Conservation (phyloP, 2,329 filamentous ascomycete species). For the Exophiala bonariae region DNA sequence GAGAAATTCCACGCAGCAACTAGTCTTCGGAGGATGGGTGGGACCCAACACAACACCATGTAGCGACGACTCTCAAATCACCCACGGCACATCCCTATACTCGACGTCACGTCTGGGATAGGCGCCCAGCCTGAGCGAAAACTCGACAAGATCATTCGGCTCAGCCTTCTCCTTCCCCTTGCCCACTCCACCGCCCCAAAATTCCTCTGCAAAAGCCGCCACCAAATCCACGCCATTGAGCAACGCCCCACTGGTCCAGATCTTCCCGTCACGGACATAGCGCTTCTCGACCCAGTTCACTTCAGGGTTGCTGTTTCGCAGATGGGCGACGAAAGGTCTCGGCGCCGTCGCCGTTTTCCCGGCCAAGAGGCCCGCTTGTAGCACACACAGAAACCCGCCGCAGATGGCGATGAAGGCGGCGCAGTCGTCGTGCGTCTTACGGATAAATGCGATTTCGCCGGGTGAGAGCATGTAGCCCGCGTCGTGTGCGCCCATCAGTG, state of each 20-base stretch:
- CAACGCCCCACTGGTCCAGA: conserved; percentile 35
- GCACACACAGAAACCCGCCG: conserved; percentile 15
- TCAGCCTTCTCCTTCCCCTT: no score
- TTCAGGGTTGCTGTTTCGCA: conserved; percentile 10
- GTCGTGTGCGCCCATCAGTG: conserved; percentile 20
- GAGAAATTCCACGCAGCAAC: no score
- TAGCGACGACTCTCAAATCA: no score
- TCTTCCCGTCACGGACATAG: conserved; percentile 29
- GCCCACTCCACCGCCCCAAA: not conserved
- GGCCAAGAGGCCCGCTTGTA: conserved; percentile 17
- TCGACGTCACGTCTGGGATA: conserved; percentile 13
- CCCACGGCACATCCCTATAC: conserved; percentile 8
- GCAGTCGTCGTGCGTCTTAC: conserved; percentile 20
- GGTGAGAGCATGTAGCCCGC: conserved; percentile 13
- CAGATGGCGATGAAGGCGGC: conserved; percentile 24
- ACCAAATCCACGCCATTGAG: conserved; percentile 34
- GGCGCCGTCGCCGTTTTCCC: conserved; percentile 21
- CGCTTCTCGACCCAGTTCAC: conserved; percentile 23
- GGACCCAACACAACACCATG: no score
- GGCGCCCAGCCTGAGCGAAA: conserved; percentile 14
- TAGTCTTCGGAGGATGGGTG: no score
- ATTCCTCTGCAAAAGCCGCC: conserved; percentile 25
- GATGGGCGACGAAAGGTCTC: conserved; percentile 9
- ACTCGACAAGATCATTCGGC: conserved; percentile 20
- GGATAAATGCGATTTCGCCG: conserved; percentile 20